Base-by-base conservation (phyloP, 75 land plant species). In the Azolla pinnata region DNA sequence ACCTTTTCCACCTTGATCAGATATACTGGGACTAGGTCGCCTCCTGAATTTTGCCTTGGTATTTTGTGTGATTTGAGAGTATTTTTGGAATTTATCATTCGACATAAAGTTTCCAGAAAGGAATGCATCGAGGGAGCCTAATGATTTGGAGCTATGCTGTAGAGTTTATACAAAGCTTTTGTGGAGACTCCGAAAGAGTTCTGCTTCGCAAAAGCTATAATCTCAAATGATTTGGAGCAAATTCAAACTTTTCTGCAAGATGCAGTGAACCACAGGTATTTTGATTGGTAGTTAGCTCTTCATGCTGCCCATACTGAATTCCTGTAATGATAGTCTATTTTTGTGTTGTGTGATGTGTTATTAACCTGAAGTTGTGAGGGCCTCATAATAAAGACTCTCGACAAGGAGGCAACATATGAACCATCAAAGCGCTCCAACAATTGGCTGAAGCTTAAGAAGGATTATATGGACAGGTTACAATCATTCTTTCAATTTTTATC, bases 361-460 rank as follows among this genome's bases (percentile, higher is more conserved):
- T n/a, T n/a, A 7, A 25, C 49, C 33, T 67, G 58, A 75, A 93
- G 98, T 62, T 93, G 85, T 75, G 98, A 95, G 64, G 99, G 99
- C 26, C 61, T 95, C 50, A 95, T 95, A 44, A 84, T 95, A 67
- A 95, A 95, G 71, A 95, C 99, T 56, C 42, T 95, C 72, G 75
- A 76, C 42, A 76, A 66, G 52, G 99, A 95, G 67, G 99, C 99
- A 33, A 95, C 99, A 30, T 95, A 95, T 67, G 99, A 95, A 78
- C 99, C 99, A 59, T 72, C 99, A 38, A 95, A 86, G 72, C 74
- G 99, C 30, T 95, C 99, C 16, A 68, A 73, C 60, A 95, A 95
- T 51, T 95, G 99, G 99, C 77, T 90, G 54, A 95, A 95, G 80
- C 60, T 95, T 65, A 95, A 95, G 62, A 95, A 95, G 51, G 99